A percentile compares a stretch with the other conserved stretches of the same genome.
Conservation (phyloP, 768 basidiomycete species). For the Termitomyces sp. region DNA sequence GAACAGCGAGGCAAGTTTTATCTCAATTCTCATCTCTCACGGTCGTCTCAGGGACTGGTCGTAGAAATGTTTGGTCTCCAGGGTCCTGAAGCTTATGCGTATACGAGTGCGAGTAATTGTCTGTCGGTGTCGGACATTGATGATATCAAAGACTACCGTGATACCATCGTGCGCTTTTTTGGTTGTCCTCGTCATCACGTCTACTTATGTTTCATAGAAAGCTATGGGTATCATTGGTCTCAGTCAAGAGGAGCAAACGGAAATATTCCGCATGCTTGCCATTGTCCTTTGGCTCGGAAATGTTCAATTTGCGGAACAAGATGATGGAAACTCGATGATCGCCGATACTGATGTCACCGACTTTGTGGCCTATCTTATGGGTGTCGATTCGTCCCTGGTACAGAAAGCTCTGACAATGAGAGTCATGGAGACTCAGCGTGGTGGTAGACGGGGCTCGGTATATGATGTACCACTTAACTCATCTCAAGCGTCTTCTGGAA, state of each 20-base stretch:
- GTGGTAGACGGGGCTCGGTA: slow-evolving; percentile 90
- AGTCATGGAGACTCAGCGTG: slow-evolving; percentile 88
- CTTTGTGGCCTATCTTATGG: slow-evolving; percentile 93
- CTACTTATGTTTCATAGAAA: slow-evolving; percentile 40
- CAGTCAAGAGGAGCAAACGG: slow-evolving; percentile 75
- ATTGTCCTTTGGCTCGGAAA: slow-evolving; percentile 95
- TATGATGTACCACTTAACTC: slow-evolving; percentile 96
- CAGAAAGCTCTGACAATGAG: slow-evolving; percentile 84
- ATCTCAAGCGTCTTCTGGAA: slow-evolving; percentile 80
- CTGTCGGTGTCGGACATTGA: slow-evolving; percentile 88
- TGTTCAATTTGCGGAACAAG: slow-evolving; percentile 81
- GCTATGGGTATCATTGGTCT: slow-evolving; percentile 95
- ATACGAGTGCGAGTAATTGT: slow-evolving; percentile 90
- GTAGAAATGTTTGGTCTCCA: slow-evolving; percentile 92
- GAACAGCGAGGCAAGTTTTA: slow-evolving; percentile 73
- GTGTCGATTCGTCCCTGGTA: slow-evolving; percentile 69
- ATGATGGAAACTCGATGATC: slow-evolving; percentile 83
- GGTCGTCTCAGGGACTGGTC: slow-evolving; percentile 10
- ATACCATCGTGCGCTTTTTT: slow-evolving; percentile 67
- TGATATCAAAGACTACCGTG: slow-evolving; percentile 80
- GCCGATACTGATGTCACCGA: slow-evolving; percentile 86
- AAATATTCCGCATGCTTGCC: slow-evolving; percentile 92
- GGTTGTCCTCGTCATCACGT: background rate
- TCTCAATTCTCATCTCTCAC: background rate
- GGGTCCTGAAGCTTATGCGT: slow-evolving; percentile 92